Conservation (phyloP, 2,329 filamentous ascomycete species). For the Apiospora rasikravindrae region DNA sequence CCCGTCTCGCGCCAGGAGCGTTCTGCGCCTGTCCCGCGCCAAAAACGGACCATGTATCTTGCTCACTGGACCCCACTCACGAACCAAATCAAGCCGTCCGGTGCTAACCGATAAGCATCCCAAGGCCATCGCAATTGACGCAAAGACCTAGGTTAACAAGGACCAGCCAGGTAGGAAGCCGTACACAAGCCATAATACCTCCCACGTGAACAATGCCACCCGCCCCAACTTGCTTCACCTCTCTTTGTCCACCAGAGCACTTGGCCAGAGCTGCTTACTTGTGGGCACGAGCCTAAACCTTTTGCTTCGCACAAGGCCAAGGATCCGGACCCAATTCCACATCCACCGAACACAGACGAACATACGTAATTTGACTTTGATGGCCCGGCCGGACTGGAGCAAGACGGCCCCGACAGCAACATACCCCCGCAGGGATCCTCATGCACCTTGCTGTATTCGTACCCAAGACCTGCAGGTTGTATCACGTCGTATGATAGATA, state of each 20-base stretch:
- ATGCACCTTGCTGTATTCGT: background rate
- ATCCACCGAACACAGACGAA: background rate
- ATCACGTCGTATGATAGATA: constrained; percentile 9
- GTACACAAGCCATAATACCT: background rate
- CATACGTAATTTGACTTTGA: background rate
- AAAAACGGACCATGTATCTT: background rate
- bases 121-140: background rate
- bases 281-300: background rate
- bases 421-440: constrained; percentile 5
- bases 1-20: background rate
- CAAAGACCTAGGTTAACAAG: background rate
- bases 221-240: background rate
- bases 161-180: background rate
- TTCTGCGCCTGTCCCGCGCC: background rate
- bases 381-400: background rate
- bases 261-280: background rate
- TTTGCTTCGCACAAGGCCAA: background rate
- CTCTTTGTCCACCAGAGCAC: background rate
- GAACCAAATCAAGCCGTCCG: background rate
- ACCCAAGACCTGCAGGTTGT: background rate
- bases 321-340: background rate
- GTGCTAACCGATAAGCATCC: constrained; percentile 2
- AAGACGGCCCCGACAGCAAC: background rate
- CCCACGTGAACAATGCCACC: background rate
- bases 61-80: background rate